Evolutionary conservation across 805 yeast species (phyloP).

Genomic region (Suhomyces prunicola): DNA sequence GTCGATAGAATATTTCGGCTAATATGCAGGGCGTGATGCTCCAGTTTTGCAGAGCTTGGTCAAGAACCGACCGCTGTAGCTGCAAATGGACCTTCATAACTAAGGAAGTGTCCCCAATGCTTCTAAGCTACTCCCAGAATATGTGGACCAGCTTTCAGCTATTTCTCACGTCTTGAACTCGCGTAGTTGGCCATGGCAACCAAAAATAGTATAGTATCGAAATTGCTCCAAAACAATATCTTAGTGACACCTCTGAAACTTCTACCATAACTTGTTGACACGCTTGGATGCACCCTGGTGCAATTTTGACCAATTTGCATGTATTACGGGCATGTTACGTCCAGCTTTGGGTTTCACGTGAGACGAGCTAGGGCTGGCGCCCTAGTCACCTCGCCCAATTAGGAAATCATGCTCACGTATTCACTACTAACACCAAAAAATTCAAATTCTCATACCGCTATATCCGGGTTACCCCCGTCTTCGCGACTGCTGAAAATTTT

Average conservation of each 20-base stretch:
- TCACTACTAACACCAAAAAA: constrained; percentile 10
- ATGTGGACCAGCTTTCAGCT: not conserved
- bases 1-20: constrained; percentile 24
- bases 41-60: not conserved
- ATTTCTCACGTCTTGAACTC: not conserved
- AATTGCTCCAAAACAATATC: not conserved
- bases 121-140: not conserved
- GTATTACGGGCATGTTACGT: not conserved
- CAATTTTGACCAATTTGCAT: not conserved
- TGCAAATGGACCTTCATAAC: not conserved
- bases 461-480: constrained; percentile 13
- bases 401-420: constrained; percentile 12
- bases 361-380: constrained; percentile 10
- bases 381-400: constrained; percentile 9
- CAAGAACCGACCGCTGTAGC: not conserved
- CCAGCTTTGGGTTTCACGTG: constrained; percentile 11
- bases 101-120: not conserved
- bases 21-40: constrained; percentile 12
- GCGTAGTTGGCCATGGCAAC: not conserved
- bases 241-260: not conserved
- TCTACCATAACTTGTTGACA: not conserved
- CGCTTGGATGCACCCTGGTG: not conserved
- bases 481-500: constrained; percentile 13
- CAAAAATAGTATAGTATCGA: not conserved
- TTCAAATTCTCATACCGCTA: constrained; percentile 14